phyloP scores from a whole-genome alignment of 176 grass and related monocot genomes.

The Oryza punctata region DNA sequence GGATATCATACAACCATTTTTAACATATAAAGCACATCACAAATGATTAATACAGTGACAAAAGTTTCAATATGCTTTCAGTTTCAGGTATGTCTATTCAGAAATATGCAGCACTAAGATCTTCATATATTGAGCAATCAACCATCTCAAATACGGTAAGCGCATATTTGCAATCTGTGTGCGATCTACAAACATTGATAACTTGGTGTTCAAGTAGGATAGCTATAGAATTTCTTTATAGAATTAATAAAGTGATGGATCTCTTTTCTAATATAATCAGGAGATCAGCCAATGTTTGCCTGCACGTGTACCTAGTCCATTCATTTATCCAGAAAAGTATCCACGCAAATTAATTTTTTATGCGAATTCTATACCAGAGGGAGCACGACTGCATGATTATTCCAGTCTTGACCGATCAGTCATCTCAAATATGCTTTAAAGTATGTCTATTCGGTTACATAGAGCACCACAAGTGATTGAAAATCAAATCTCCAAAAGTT shows the following conservation, averaged over 20 bases:
- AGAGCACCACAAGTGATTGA: neutral
- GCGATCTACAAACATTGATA: neutral
- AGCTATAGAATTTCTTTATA: neutral
- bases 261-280: slow-evolving; percentile 10
- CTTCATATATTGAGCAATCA: slow-evolving; percentile 24
- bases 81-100: neutral
- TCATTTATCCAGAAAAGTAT: slow-evolving; percentile 2
- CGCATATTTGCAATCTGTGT: neutral
- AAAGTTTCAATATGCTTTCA: neutral
- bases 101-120: neutral
- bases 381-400: neutral
- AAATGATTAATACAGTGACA: neutral
- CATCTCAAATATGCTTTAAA: neutral
- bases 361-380: neutral
- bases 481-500: slow-evolving; percentile 8
- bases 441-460: neutral
- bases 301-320: neutral
- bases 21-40: neutral
- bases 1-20: slow-evolving; percentile 10
- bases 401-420: neutral
- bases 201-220: neutral
- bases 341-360: too few species aligned
- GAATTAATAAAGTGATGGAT: neutral
- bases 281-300: neutral
- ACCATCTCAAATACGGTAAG: neutral